A percentile compares a stretch with the other conserved stretches of the same genome.
phyloP scores from a whole-genome alignment of 2,329 filamentous ascomycete species.

The Atkinsonella hypoxylon region DNA sequence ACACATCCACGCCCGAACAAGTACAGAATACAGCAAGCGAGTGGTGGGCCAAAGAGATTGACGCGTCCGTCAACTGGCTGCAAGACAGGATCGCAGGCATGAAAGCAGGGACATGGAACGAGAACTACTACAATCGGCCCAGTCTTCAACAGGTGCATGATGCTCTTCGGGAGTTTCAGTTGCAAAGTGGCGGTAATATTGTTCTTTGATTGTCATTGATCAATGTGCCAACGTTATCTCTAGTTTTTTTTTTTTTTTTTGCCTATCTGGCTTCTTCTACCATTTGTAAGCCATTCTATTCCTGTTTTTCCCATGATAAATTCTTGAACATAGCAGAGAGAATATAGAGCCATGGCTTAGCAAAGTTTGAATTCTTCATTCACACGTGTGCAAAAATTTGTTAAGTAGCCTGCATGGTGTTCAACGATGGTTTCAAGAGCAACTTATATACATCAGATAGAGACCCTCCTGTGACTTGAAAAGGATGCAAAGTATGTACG shows the following conservation, averaged over 20 bases:
- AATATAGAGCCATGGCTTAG: too few relatives aligned
- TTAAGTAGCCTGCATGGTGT: too few relatives aligned
- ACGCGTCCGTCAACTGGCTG: slow-evolving; percentile 35
- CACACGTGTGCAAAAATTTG: too few relatives aligned
- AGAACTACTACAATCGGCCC: slow-evolving; percentile 38
- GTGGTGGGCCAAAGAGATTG: slow-evolving; percentile 39
- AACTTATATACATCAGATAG: too few relatives aligned
- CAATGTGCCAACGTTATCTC: neutral
- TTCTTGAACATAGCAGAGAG: too few relatives aligned
- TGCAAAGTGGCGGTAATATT: neutral
- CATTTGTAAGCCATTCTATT: neutral
- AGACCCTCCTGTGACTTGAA: too few relatives aligned
- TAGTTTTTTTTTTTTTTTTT: neutral
- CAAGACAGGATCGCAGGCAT: slow-evolving; percentile 25
- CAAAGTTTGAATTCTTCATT: too few relatives aligned
- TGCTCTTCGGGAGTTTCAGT: slow-evolving; percentile 16
- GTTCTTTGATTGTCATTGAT: neutral
- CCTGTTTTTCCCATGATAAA: too few relatives aligned
- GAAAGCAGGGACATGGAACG: slow-evolving; percentile 32
- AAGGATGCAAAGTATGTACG: too few relatives aligned
- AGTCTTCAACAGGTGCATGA: slow-evolving; percentile 30
- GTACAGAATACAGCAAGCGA: slow-evolving; percentile 26
- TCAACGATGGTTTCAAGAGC: too few relatives aligned
- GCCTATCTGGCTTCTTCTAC: neutral
- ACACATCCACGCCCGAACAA: slow-evolving; percentile 22